A percentile compares a stretch with the other conserved stretches of the same genome.
phyloP scores from a whole-genome alignment of 345 rosid genomes.

The Salix brachista region DNA sequence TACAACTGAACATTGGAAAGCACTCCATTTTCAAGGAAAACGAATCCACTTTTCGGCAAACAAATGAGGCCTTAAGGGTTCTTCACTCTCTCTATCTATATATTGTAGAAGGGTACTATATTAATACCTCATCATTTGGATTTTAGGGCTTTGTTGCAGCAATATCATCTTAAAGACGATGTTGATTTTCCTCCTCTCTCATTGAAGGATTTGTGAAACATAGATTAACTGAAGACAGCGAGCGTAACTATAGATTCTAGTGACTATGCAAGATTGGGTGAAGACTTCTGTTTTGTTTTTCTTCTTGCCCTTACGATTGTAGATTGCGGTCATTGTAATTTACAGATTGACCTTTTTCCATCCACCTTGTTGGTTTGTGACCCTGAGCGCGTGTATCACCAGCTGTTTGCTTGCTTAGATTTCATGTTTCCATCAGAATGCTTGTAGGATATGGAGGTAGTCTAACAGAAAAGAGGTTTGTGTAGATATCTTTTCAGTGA shows the following conservation, averaged over 20 bases:
- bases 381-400: neutral
- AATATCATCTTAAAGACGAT: slow-evolving; percentile 31
- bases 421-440: neutral
- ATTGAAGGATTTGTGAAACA: neutral
- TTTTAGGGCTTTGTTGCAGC: slow-evolving; percentile 12
- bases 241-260: slow-evolving; percentile 10
- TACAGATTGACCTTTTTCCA: neutral
- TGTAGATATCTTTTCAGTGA: neutral
- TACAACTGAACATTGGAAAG: too few species aligned
- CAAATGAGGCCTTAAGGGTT: too few species aligned
- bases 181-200: slow-evolving; percentile 35
- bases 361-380: neutral
- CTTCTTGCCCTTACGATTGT: neutral
- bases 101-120: neutral
- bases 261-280: neutral
- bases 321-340: neutral
- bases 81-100: too few species aligned
- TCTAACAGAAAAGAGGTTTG: neutral
- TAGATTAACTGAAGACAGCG: neutral
- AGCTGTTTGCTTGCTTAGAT: neutral
- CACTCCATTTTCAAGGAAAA: too few species aligned
- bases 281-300: neutral
- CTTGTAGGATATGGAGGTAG: neutral
- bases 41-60: too few species aligned
- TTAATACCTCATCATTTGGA: slow-evolving; percentile 1